Evolutionary conservation across 441 rosid species (phyloP), one percentile per base, ranked within the genome.

Genomic region (Aleurites moluccanus): DNA sequence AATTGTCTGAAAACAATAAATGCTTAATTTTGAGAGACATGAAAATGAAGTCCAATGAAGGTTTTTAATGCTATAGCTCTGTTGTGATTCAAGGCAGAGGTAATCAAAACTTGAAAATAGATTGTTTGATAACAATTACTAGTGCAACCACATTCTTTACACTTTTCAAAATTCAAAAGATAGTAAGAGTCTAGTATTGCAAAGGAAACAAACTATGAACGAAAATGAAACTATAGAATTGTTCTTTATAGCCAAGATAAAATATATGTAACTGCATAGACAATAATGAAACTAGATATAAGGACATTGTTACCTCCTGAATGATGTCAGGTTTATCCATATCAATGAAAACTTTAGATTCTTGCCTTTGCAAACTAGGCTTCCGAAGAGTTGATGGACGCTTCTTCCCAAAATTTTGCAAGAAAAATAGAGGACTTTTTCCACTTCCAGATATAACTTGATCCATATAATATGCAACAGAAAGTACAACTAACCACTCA

Each of bases 321-420:
- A 68, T 65, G 77, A 93, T 94, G 82, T 96, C 99, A 53, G 88
- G 82, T 77, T 92, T 92, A 44, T 93, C 98, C 88, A 93, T 81
- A 79, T 89, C 84, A 72, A 92, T 85, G 63, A 85, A 82, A 80
- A 87, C 94, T 83, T 88, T 89, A 73, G 97, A 96, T 66, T 67
- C 89, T 76, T 90, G 89, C 82, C 82, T 89, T 73, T 33, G 57
- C 40, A 85, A 79, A 80, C 86, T 88, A 67, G 93, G 89, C 77
- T 49, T 86, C 83, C 79, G 85, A 20, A 78, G 73, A 64, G 92
- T 82, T 64, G 77, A 67, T 25, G 65, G 78, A 63, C 57, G 81
- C 75, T 82, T 81, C 84, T 85, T 93, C 75, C 44, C 68, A 69
- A 85, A 76, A 63, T 67, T 87, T 80, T 81, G 65, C 50, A 85